Conservation (phyloP, 805 yeast genomes). For the Yarrowia bubula region DNA sequence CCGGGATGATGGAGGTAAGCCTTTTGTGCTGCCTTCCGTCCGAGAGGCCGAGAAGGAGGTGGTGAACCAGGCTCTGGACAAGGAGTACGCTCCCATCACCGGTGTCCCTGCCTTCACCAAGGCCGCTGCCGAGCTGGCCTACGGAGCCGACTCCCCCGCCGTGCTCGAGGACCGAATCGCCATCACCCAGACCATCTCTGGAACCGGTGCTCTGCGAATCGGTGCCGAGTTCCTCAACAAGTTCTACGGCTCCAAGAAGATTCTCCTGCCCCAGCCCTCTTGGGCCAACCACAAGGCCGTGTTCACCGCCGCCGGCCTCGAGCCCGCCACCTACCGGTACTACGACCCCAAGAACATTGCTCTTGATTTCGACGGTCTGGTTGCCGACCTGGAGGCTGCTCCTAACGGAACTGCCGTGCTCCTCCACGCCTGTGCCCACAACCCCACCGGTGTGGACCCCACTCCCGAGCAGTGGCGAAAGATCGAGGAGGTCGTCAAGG, state of each 20-base stretch:
- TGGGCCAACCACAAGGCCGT: slow-evolving; percentile 94
- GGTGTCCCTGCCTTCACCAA: slow-evolving; percentile 70
- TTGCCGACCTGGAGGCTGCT: slow-evolving; percentile 55
- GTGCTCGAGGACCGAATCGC: slow-evolving; percentile 64
- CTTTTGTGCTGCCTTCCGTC: slow-evolving; percentile 82
- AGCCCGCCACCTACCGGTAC: slow-evolving; percentile 60
- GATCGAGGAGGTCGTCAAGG: slow-evolving; percentile 61
- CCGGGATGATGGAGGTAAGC: slow-evolving; percentile 82
- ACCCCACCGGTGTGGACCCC: slow-evolving; percentile 97
- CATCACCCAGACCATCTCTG: slow-evolving; percentile 85
- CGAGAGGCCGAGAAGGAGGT: slow-evolving; percentile 59
- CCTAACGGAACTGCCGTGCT: slow-evolving; percentile 63
- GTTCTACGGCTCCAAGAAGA: slow-evolving; percentile 54
- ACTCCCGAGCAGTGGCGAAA: slow-evolving; percentile 73
- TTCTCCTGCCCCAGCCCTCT: slow-evolving; percentile 81
- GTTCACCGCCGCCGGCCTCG: slow-evolving; percentile 70
- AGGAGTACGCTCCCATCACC: slow-evolving; percentile 83
- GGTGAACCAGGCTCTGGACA: slow-evolving; percentile 54
- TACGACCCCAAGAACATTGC: slow-evolving; percentile 61
- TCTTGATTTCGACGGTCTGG: slow-evolving; percentile 63
- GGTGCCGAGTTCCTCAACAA: slow-evolving; percentile 71
- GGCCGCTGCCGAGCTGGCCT: slow-evolving; percentile 68
- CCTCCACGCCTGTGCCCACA: slow-evolving; percentile 95
- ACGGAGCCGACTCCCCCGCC: slow-evolving; percentile 60
- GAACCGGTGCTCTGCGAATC: slow-evolving; percentile 91